These are phyloP conservation scores for Venturia effusa DNA, from an alignment of 2,329 filamentous ascomycete species.

Conservation along the genomic window DNA sequence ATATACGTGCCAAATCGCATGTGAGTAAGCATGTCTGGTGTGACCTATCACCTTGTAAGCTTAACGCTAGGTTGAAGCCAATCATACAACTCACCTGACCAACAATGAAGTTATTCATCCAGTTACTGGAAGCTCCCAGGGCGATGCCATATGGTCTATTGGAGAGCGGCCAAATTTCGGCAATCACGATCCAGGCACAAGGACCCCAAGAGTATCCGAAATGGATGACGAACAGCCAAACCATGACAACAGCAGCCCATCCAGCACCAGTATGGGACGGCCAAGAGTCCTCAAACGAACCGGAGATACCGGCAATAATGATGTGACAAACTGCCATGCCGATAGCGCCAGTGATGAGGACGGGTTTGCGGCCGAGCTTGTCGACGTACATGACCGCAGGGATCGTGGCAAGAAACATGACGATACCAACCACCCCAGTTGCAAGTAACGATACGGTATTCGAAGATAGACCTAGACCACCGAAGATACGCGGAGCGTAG, in stretches of 20 bases:
- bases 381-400: conserved; percentile 65
- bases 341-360: conserved; percentile 52
- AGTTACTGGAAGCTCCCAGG: conserved; percentile 44
- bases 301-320: conserved; percentile 49
- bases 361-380: conserved; percentile 56
- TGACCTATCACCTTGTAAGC: conserved; percentile 48
- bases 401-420: conserved; percentile 57
- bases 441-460: conserved; percentile 49
- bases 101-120: conserved; percentile 49
- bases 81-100: conserved; percentile 52
- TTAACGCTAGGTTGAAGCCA: conserved; percentile 25
- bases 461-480: conserved; percentile 31
- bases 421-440: conserved; percentile 60
- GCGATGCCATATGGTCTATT: conserved; percentile 56
- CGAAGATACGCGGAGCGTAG: conserved; percentile 41
- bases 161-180: conserved; percentile 63
- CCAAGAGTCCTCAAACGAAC: conserved; percentile 51
- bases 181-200: conserved; percentile 65
- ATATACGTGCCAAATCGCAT: conserved; percentile 65
- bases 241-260: conserved; percentile 59
- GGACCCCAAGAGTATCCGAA: conserved; percentile 60
- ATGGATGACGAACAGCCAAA: conserved; percentile 65
- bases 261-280: conserved; percentile 47
- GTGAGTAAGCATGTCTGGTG: conserved; percentile 46
- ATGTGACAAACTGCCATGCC: conserved; percentile 63